Conservation (phyloP, 345 rosid species). For the Corchorus olitorius region DNA sequence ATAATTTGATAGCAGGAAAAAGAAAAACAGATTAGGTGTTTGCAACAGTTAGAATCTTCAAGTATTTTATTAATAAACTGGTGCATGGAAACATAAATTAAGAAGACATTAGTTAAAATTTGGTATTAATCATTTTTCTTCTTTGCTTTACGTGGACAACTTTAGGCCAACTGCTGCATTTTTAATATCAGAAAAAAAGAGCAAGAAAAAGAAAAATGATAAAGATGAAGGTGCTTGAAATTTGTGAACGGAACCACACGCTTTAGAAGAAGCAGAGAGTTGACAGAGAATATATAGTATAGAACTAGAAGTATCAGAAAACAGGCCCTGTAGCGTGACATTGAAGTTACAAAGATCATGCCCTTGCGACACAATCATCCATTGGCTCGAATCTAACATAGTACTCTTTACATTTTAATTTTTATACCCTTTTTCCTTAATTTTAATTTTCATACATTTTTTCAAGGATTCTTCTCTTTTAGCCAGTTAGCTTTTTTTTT, state of each 20-base stretch:
- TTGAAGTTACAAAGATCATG: slow-evolving; percentile 31
- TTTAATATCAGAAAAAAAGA: background rate
- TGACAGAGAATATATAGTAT: background rate
- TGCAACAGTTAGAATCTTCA: slow-evolving; percentile 24
- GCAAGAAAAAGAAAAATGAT: background rate
- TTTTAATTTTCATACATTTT: background rate
- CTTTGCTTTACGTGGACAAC: slow-evolving; percentile 18
- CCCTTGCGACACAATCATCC: slow-evolving; percentile 37
- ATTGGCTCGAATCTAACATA: slow-evolving; percentile 13
- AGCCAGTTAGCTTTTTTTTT: background rate
- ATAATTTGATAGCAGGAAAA: background rate
- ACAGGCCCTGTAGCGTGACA: slow-evolving; percentile 23
- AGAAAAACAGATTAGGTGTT: background rate
- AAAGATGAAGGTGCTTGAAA: background rate
- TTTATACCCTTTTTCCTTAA: slow-evolving; percentile 16
- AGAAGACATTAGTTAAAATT: slow-evolving; percentile 8
- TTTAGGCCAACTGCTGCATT: slow-evolving; percentile 33
- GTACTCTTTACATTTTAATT: too few species aligned
- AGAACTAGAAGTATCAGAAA: too few species aligned
- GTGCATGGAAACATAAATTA: background rate
- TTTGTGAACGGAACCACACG: background rate
- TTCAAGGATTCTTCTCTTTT: background rate
- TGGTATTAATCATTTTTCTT: background rate
- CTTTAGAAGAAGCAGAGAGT: background rate
- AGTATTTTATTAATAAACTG: background rate